phyloP scores from a whole-genome alignment of 768 basidiomycete species.

The Russula earlei region DNA sequence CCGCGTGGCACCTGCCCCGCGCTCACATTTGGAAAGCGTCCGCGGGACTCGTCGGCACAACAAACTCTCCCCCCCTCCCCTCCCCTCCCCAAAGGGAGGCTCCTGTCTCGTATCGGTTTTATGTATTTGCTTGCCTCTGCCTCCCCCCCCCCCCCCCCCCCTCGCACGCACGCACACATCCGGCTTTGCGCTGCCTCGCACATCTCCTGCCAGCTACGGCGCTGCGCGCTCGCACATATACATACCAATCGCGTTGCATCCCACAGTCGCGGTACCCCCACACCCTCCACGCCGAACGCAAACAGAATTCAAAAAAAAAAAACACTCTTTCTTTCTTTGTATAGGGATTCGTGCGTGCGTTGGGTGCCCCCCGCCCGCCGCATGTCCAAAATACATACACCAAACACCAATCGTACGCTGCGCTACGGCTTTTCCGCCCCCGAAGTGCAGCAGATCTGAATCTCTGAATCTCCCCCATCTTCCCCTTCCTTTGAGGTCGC shows the following conservation, averaged over 20 bases:
- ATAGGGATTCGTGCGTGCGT: background rate
- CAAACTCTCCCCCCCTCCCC: background rate
- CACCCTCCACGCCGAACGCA: no score
- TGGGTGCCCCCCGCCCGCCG: background rate
- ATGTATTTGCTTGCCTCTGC: no score
- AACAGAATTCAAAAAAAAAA: no score
- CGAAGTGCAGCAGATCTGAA: no score
- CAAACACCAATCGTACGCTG: background rate
- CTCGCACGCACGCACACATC: background rate
- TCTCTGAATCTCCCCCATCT: background rate
- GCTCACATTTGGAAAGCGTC: background rate
- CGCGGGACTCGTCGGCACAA: background rate
- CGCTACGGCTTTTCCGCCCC: no score
- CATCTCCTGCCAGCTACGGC: slow-evolving; percentile 9
- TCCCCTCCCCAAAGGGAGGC: background rate
- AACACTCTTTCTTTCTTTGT: background rate
- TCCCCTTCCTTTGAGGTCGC: background rate
- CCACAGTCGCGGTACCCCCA: background rate
- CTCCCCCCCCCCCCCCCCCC: background rate
- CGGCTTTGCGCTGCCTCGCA: slow-evolving; percentile 2
- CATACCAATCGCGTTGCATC: background rate
- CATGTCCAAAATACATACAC: background rate
- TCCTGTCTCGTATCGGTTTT: slow-evolving; percentile 5
- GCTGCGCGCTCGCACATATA: background rate
- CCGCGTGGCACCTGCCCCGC: background rate